Evolutionary conservation across 179 eudicot genomes (phyloP).

Genomic region (Actinidia arguta): DNA sequence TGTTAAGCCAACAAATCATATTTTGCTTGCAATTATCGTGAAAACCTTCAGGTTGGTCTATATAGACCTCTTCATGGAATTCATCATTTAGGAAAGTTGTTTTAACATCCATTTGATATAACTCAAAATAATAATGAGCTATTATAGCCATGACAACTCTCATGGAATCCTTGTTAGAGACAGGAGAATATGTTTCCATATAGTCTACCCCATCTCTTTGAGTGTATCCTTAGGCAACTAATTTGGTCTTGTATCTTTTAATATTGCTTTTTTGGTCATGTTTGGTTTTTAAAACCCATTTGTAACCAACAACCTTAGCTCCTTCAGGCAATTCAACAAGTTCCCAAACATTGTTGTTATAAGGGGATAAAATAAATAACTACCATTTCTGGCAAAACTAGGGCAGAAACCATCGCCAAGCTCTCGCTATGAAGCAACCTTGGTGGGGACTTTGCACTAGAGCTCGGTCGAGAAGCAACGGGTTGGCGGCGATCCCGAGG

Average conservation of each 20-base stretch:
- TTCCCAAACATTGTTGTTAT: background rate
- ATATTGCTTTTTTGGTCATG: background rate
- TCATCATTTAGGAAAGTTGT: background rate
- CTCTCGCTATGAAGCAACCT: no score
- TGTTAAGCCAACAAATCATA: background rate
- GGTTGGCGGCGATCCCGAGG: no score
- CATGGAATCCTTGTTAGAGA: no score
- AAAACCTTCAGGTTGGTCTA: background rate
- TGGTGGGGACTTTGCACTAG: no score
- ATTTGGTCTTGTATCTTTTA: background rate
- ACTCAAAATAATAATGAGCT: background rate
- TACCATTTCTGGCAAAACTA: no score
- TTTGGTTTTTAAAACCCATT: background rate
- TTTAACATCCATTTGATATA: background rate
- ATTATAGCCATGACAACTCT: background rate
- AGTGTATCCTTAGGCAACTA: background rate
- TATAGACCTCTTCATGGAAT: background rate
- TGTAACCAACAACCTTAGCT: background rate
- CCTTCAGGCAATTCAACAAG: no score
- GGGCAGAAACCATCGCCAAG: no score
- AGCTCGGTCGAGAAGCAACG: no score
- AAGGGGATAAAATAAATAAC: no score
- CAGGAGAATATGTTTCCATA: no score
- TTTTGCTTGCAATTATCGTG: background rate
- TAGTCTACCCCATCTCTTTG: background rate